Conservation (phyloP, 2,329 filamentous ascomycete genomes). For the Sporothrix brunneoviolacea region DNA sequence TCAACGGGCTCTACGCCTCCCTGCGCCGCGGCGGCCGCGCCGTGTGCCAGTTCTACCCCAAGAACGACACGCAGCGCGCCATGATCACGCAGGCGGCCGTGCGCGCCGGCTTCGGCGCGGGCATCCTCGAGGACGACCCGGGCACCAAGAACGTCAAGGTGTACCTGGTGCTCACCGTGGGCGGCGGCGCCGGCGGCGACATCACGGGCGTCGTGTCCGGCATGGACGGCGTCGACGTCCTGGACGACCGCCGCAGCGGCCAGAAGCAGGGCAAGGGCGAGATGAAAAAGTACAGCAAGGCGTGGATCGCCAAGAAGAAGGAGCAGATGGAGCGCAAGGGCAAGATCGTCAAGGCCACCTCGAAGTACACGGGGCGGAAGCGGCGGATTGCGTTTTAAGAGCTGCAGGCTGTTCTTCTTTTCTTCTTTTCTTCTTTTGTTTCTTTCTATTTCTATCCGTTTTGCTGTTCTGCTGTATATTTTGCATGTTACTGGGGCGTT, state of each 20-base stretch:
- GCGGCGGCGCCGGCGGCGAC: constrained; percentile 55
- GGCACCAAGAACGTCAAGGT: constrained; percentile 95
- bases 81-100: constrained; percentile 92
- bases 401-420: not conserved
- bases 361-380: constrained; percentile 91
- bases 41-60: constrained; percentile 97
- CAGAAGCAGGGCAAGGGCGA: constrained; percentile 41
- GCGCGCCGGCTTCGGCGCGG: constrained; percentile 89
- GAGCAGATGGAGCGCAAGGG: constrained; percentile 92
- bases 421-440: not conserved
- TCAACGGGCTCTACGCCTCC: constrained; percentile 83
- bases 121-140: constrained; percentile 88
- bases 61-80: constrained; percentile 81
- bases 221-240: constrained; percentile 80
- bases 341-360: constrained; percentile 84
- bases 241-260: constrained; percentile 58
- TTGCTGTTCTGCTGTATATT: too few species aligned
- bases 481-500: too few species aligned
- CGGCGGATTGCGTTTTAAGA: constrained; percentile 42
- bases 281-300: constrained; percentile 74
- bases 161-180: constrained; percentile 92
- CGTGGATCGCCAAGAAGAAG: constrained; percentile 80
- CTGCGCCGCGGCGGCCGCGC: constrained; percentile 78
- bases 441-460: too few species aligned
- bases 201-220: constrained; percentile 86